phyloP scores from a whole-genome alignment of 1,284 basidiomycete species.

The Pseudozyma sp. region DNA sequence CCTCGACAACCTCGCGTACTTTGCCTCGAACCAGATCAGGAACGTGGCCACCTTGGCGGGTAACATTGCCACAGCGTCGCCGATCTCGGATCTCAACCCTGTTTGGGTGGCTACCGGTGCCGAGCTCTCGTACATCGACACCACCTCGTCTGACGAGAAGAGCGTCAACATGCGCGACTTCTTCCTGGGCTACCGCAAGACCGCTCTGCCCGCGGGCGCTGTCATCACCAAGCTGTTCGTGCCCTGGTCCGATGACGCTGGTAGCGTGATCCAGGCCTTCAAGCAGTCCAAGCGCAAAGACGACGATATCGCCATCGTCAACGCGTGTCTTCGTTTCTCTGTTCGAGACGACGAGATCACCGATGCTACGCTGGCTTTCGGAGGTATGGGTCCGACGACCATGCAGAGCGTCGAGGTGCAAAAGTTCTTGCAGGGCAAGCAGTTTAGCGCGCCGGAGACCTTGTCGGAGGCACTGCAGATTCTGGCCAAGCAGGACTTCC shows the following conservation, averaged over 20 bases:
- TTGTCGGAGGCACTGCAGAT: constrained; percentile 31
- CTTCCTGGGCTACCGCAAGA: constrained; percentile 69
- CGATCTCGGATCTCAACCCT: constrained; percentile 69
- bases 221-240: constrained; percentile 63
- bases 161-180: constrained; percentile 53
- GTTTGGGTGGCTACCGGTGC: constrained; percentile 68
- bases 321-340: constrained; percentile 59
- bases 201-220: constrained; percentile 62
- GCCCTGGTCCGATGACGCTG: constrained; percentile 47
- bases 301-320: constrained; percentile 70
- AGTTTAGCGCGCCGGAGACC: constrained; percentile 21
- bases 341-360: constrained; percentile 41
- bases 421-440: constrained; percentile 45
- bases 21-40: constrained; percentile 68
- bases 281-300: constrained; percentile 69
- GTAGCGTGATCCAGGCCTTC: constrained; percentile 64
- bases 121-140: constrained; percentile 47
- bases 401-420: constrained; percentile 54
- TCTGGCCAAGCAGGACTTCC: constrained; percentile 62
- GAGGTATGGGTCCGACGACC: constrained; percentile 68
- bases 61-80: constrained; percentile 69
- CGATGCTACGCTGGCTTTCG: constrained; percentile 64
- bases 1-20: constrained; percentile 62
- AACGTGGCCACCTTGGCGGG: constrained; percentile 69
- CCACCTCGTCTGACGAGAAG: constrained; percentile 52